Conservation (phyloP, 805 yeast species). For the Candida michaelii region DNA sequence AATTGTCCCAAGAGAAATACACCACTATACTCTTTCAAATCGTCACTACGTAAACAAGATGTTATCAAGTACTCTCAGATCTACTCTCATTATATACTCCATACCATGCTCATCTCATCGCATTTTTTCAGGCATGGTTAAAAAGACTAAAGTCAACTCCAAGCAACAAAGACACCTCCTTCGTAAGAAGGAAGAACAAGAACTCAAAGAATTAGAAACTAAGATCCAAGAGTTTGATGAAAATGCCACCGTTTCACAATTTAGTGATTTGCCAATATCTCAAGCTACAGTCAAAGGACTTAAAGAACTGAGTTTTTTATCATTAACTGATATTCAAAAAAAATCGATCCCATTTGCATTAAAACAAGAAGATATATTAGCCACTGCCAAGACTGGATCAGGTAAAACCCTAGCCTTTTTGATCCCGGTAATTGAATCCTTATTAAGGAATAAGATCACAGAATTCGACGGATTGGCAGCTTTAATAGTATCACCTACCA, state of each 20-base stretch:
- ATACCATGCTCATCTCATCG: conserved; percentile 10
- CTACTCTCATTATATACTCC: too few relatives aligned
- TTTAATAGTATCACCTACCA: conserved; percentile 83
- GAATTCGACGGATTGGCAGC: conserved; percentile 89
- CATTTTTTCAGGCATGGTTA: conserved; percentile 18
- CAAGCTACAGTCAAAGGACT: conserved; percentile 66
- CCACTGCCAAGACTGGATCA: conserved; percentile 87
- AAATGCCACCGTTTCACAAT: conserved; percentile 41
- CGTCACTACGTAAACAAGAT: too few relatives aligned
- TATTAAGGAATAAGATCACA: conserved; percentile 70
- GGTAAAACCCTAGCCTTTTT: conserved; percentile 89
- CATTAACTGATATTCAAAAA: conserved; percentile 83
- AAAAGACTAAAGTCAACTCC: conserved; percentile 17
- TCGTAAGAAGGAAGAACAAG: conserved; percentile 34
- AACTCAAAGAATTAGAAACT: conserved; percentile 44
- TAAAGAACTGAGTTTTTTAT: conserved; percentile 71
- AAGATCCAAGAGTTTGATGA: conserved; percentile 57
- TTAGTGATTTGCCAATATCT: conserved; percentile 78
- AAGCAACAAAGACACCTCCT: conserved; percentile 17
- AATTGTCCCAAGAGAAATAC: too few relatives aligned
- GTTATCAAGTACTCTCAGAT: too few relatives aligned
- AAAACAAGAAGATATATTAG: conserved; percentile 76
- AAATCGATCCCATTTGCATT: conserved; percentile 74
- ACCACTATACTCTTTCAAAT: too few relatives aligned
- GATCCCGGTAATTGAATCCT: conserved; percentile 73